These are phyloP conservation scores for Dictyostelium intermedium DNA, from an alignment of 78 protist genomes.

Conservation along the genomic window DNA sequence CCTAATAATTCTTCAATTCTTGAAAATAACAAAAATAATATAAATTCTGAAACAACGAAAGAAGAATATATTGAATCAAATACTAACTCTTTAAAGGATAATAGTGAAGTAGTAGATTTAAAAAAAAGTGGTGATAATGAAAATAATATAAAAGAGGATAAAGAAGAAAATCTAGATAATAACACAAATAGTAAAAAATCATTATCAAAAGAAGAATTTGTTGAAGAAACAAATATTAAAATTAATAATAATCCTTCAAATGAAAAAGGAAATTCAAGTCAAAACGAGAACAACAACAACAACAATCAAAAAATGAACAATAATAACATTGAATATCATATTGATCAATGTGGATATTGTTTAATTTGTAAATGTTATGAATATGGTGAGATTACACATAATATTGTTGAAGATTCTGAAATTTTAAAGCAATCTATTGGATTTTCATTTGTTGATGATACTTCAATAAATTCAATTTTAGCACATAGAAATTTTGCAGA, in stretches of 20 bases:
- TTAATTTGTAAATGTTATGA: slow-evolving; percentile 21
- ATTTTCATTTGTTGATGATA: background rate
- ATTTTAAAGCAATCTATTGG: background rate
- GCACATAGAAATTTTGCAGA: background rate
- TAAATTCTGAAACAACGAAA: background rate
- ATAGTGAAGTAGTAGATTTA: background rate
- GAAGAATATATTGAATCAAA: background rate
- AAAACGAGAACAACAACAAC: background rate
- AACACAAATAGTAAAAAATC: too few species aligned
- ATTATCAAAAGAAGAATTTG: too few species aligned
- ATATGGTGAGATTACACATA: slow-evolving; percentile 2
- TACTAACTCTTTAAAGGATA: background rate
- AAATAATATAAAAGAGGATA: too few species aligned
- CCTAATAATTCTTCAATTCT: background rate
- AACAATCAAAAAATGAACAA: too few species aligned
- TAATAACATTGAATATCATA: background rate
- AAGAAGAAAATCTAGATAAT: too few species aligned
- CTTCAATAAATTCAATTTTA: background rate
- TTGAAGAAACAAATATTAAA: too few species aligned
- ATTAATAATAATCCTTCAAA: background rate
- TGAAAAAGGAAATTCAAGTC: background rate
- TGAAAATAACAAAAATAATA: background rate
- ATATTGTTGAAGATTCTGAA: slow-evolving; percentile 15
- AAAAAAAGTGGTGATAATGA: background rate
- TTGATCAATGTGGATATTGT: background rate